Percentiles rank a stretch among this genome's conserved stretches.
Conservation (phyloP, 805 yeast species). For the Starmera pachycereana region DNA sequence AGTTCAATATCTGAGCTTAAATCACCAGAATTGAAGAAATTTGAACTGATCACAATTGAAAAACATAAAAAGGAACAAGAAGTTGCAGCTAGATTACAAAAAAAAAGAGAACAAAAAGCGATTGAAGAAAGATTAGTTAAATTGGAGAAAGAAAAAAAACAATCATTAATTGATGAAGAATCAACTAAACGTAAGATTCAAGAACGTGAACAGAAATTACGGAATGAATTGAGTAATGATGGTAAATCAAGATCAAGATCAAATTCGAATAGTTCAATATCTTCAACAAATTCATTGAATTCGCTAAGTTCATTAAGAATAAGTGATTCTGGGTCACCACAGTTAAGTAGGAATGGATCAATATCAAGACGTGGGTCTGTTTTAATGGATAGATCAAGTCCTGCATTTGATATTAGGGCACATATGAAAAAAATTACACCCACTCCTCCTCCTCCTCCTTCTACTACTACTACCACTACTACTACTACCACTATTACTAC, state of each 20-base stretch:
- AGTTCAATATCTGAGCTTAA: not conserved
- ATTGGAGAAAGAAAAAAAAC: slow-evolving; percentile 6
- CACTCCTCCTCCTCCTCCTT: not conserved
- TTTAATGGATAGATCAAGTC: slow-evolving; percentile 13
- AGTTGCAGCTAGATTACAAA: slow-evolving; percentile 9
- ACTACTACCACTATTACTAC: not conserved
- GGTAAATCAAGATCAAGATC: not conserved
- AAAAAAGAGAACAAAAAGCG: slow-evolving; percentile 8
- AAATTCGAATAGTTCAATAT: not conserved
- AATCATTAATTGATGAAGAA: slow-evolving; percentile 6
- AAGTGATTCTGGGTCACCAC: not conserved
- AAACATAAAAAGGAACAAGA: slow-evolving; percentile 11
- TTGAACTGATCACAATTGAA: slow-evolving; percentile 10
- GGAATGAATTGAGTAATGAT: slow-evolving; percentile 10
- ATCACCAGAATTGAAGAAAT: slow-evolving; percentile 4
- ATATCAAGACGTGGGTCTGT: slow-evolving; percentile 14
- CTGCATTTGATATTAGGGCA: slow-evolving; percentile 19
- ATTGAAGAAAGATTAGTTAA: slow-evolving; percentile 8
- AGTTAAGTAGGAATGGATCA: slow-evolving; percentile 5
- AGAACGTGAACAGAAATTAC: slow-evolving; percentile 10
- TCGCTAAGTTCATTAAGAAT: not conserved
- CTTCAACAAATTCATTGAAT: not conserved
- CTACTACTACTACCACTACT: not conserved
- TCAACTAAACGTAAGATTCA: slow-evolving; percentile 8
- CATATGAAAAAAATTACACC: slow-evolving; percentile 12